Evolutionary conservation across 225 moss, liverwort and hornwort genomes (phyloP).

Genomic region (Ulota crispa): DNA sequence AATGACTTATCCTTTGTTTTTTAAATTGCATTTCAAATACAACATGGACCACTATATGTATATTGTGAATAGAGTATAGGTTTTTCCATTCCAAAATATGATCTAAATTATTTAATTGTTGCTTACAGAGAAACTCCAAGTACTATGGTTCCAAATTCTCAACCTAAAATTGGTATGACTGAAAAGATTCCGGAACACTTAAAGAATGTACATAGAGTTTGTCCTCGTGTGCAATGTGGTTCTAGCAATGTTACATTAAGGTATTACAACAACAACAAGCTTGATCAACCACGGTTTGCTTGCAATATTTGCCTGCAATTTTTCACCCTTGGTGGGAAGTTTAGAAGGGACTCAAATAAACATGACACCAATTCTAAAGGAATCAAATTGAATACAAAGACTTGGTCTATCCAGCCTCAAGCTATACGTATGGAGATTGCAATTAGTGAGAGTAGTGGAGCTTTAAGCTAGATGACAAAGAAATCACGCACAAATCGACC

Average conservation of each 20-base stretch:
- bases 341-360: background rate
- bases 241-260: background rate
- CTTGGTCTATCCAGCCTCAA: fast-evolving
- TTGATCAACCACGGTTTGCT: background rate
- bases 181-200: background rate
- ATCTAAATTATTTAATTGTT: fast-evolving
- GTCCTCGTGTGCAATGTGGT: background rate
- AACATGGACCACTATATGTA: too few species aligned
- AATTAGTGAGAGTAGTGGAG: background rate
- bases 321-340: background rate
- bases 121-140: background rate
- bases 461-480: fast-evolving
- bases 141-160: background rate
- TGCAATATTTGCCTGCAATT: fast-evolving
- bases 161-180: background rate
- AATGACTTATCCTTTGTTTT: too few species aligned
- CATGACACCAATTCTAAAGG: fast-evolving
- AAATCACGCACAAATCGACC: fast-evolving
- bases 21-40: too few species aligned
- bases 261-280: background rate
- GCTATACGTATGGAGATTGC: fast-evolving
- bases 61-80: fast-evolving
- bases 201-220: background rate
- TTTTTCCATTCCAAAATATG: fast-evolving
- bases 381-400: fast-evolving